Percentiles rank a stretch among this genome's conserved stretches.
These are phyloP conservation scores for Ogataea angusta DNA, from an alignment of 805 yeast species.

Conservation along the genomic window DNA sequence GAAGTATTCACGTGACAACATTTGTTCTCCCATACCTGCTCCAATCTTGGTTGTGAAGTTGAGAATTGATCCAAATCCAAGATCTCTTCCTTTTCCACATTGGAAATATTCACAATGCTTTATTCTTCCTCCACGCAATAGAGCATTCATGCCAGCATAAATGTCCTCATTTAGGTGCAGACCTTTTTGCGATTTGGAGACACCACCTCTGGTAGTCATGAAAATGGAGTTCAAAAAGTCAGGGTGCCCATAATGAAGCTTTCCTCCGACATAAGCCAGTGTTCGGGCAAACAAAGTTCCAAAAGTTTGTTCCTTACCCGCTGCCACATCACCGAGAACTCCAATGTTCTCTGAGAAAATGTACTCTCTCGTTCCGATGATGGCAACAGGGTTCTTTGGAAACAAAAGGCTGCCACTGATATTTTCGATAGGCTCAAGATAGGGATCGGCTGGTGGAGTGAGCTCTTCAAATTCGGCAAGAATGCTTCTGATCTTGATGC, in stretches of 20 bases:
- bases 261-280: conserved; percentile 77
- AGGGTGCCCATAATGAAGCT: conserved; percentile 84
- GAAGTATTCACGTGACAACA: conserved; percentile 77
- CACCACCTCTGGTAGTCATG: conserved; percentile 85
- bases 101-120: conserved; percentile 81
- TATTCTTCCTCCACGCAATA: conserved; percentile 77
- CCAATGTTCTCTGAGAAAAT: conserved; percentile 82
- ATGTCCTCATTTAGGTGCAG: conserved; percentile 82
- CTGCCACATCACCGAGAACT: conserved; percentile 80
- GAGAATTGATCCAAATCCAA: conserved; percentile 79
- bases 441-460: conserved; percentile 26
- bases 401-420: conserved; percentile 13
- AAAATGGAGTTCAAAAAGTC: conserved; percentile 72
- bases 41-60: conserved; percentile 84
- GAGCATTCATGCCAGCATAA: conserved; percentile 81
- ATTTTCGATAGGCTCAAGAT: conserved; percentile 17
- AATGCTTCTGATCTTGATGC: conserved; percentile 71
- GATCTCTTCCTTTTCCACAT: conserved; percentile 84
- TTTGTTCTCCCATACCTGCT: conserved; percentile 89
- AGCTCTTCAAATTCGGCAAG: conserved; percentile 73
- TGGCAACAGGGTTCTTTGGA: conserved; percentile 62
- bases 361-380: conserved; percentile 80
- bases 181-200: conserved; percentile 81
- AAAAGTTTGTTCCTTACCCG: conserved; percentile 85
- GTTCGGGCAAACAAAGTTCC: conserved; percentile 84